Conservation (phyloP, 2,329 filamentous ascomycete genomes). For the Pseudogymnoascus verrucosus region DNA sequence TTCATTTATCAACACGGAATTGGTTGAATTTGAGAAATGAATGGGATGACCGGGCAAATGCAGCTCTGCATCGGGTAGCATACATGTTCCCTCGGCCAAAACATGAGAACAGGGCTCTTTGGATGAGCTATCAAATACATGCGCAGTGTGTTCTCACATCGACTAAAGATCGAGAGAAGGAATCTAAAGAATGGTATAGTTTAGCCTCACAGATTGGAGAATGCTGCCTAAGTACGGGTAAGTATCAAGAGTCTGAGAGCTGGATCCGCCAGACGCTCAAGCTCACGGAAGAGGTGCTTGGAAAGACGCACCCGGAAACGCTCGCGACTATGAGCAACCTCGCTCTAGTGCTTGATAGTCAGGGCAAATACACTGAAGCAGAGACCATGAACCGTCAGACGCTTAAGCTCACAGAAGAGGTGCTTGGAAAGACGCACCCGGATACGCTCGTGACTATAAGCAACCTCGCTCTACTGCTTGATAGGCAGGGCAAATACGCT, state of each 20-base stretch:
- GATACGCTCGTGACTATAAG: slow-evolving; percentile 10
- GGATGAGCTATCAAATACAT: slow-evolving; percentile 11
- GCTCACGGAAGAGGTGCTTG: not conserved
- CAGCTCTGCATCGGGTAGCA: slow-evolving; percentile 1
- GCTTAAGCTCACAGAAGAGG: slow-evolving; percentile 7
- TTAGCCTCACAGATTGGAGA: slow-evolving; percentile 1
- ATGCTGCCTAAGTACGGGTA: slow-evolving; percentile 4
- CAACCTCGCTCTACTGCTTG: slow-evolving; percentile 5
- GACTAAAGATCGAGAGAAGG: slow-evolving; percentile 6
- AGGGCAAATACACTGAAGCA: slow-evolving; percentile 12
- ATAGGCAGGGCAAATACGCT: slow-evolving; percentile 11
- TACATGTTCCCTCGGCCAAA: slow-evolving; percentile 12
- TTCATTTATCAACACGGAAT: slow-evolving; percentile 8
- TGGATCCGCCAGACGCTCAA: slow-evolving; percentile 6
- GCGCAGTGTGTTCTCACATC: slow-evolving; percentile 8
- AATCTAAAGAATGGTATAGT: slow-evolving; percentile 4
- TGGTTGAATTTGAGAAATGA: not conserved
- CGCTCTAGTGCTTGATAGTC: not conserved
- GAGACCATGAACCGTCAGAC: slow-evolving; percentile 7
- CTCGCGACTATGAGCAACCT: slow-evolving; percentile 11
- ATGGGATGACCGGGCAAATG: not conserved
- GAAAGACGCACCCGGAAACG: not conserved
- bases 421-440: slow-evolving; percentile 2
- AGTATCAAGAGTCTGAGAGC: not conserved
- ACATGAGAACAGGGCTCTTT: slow-evolving; percentile 11